These are phyloP conservation scores for Atalantia buxifolia DNA, from an alignment of 345 rosid genomes.

Conservation along the genomic window DNA sequence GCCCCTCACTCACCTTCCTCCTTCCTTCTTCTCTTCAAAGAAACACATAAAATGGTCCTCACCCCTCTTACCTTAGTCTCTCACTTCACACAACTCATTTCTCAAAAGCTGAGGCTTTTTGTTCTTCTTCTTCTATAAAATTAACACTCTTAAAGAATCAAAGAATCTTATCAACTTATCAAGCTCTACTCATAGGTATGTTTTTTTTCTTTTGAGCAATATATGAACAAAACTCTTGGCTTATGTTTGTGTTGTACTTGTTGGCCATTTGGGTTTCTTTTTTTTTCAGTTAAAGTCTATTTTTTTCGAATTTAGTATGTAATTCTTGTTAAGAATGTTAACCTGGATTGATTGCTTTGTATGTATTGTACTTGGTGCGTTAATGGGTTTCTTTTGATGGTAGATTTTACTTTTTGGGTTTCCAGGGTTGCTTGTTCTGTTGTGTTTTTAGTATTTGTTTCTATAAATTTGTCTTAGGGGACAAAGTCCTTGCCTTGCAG, in stretches of 20 bases:
- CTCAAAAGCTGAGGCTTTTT: not conserved
- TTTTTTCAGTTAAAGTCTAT: not conserved
- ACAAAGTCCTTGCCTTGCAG: slow-evolving; percentile 8
- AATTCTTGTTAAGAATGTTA: not conserved
- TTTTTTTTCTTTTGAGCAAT: not conserved
- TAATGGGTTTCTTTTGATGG: not conserved
- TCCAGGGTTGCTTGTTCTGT: not conserved
- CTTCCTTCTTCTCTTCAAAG: slow-evolving; percentile 41
- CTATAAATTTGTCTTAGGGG: not conserved
- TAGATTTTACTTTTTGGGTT: not conserved
- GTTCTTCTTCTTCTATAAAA: not conserved
- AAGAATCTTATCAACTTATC: not conserved
- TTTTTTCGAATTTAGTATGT: not conserved
- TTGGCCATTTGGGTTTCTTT: not conserved
- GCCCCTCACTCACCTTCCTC: slow-evolving; percentile 43
- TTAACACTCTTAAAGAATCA: not conserved
- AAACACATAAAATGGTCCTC: slow-evolving; percentile 26
- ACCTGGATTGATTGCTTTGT: not conserved
- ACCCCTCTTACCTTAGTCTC: slow-evolving; percentile 16
- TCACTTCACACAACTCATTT: slow-evolving; percentile 7
- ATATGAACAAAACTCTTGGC: not conserved
- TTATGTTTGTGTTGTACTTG: not conserved
- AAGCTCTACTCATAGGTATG: slow-evolving; percentile 17
- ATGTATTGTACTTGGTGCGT: not conserved
- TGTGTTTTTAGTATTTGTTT: not conserved